Percentiles rank a stretch among this genome's conserved stretches.
phyloP scores from a whole-genome alignment of 164 flowering plant genomes.

The Berberis vulgaris region DNA sequence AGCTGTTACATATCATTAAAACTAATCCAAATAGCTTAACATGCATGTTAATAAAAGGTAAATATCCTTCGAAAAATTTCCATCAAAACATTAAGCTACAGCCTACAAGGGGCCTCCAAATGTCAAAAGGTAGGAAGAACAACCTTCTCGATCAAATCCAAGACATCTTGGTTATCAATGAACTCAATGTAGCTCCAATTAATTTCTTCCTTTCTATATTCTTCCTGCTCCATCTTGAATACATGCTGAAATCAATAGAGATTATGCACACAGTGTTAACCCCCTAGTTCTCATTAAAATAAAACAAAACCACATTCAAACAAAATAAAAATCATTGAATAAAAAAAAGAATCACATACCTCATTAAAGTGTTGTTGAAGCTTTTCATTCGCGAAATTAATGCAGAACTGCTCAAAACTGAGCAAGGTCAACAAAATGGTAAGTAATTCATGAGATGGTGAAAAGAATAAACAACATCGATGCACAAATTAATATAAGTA shows the following conservation, averaged over 20 bases:
- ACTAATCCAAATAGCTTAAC: too few species aligned
- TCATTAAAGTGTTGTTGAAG: constrained; percentile 98
- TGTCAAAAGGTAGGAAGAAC: not conserved
- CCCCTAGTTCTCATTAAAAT: too few species aligned
- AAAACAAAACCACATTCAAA: too few species aligned
- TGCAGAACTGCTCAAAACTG: constrained; percentile 98
- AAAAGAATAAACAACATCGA: not conserved
- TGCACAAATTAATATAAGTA: too few species aligned
- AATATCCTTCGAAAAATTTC: too few species aligned
- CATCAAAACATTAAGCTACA: too few species aligned
- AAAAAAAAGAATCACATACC: constrained; percentile 26
- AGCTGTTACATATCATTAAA: too few species aligned
- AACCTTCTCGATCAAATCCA: constrained; percentile 96
- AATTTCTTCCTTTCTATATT: constrained; percentile 75
- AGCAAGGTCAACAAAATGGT: constrained; percentile 2
- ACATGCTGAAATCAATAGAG: constrained; percentile 60
- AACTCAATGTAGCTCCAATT: constrained; percentile 97
- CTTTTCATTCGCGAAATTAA: constrained; percentile 97
- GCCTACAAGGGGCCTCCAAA: too few species aligned
- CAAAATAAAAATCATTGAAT: too few species aligned
- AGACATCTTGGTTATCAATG: constrained; percentile 94
- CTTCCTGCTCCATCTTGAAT: constrained; percentile 98
- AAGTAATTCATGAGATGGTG: not conserved
- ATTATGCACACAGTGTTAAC: not conserved
- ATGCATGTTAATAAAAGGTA: too few species aligned